These are phyloP conservation scores for Epichloe aotearoae DNA, from an alignment of 2,329 filamentous ascomycete species.

Conservation along the genomic window DNA sequence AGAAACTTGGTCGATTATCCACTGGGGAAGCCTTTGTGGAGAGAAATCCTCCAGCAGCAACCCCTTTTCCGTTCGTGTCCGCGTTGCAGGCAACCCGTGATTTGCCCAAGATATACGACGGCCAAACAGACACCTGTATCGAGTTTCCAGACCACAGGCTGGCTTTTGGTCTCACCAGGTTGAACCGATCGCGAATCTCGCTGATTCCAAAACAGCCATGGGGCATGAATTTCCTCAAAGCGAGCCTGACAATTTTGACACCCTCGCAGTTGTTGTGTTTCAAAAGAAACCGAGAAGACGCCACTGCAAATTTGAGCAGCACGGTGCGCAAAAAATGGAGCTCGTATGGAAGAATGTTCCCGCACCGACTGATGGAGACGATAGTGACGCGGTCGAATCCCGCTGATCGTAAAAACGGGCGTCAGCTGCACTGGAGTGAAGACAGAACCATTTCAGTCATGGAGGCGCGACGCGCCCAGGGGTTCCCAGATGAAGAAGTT, in stretches of 20 bases:
- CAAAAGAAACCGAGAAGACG: background rate
- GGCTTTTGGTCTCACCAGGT: constrained; percentile 24
- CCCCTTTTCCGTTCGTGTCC: constrained; percentile 47
- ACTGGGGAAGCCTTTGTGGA: constrained; percentile 48
- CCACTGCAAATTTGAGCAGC: background rate
- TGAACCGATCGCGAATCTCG: constrained; percentile 32
- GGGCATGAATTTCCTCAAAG: constrained; percentile 36
- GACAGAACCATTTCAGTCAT: constrained; percentile 47
- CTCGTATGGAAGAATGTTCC: constrained; percentile 40
- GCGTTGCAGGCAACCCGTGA: constrained; percentile 41
- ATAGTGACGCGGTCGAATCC: constrained; percentile 42
- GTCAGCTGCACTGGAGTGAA: constrained; percentile 52
- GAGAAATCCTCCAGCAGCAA: constrained; percentile 26
- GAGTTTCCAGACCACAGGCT: constrained; percentile 55
- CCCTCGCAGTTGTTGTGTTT: constrained; percentile 9
- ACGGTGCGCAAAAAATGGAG: constrained; percentile 18
- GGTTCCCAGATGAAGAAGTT: constrained; percentile 56
- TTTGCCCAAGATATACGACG: constrained; percentile 50
- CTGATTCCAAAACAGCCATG: constrained; percentile 46
- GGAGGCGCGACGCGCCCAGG: constrained; percentile 57
- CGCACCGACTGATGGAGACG: constrained; percentile 43
- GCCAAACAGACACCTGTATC: constrained; percentile 47
- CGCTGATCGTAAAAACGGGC: constrained; percentile 42
- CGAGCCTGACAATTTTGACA: constrained; percentile 30
- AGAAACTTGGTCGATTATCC: constrained; percentile 41